A percentile compares a stretch with the other conserved stretches of the same genome.
phyloP scores from a whole-genome alignment of 306 rosid genomes.

The Dryas drummondii region DNA sequence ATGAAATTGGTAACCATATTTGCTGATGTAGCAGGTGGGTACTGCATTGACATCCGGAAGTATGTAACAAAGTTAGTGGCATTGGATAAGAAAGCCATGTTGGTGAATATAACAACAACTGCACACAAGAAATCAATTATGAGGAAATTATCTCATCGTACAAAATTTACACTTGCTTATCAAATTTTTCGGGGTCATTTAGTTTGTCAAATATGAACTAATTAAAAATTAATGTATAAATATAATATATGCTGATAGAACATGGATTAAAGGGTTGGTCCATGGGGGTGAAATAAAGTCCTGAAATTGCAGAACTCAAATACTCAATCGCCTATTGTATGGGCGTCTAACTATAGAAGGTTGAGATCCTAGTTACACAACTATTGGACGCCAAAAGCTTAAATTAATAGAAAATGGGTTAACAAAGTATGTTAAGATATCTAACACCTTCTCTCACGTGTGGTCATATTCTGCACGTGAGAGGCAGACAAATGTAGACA shows the following conservation, averaged over 20 bases:
- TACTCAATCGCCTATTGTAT: too few species aligned
- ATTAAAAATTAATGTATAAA: too few species aligned
- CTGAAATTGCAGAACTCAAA: background rate
- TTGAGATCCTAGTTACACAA: too few species aligned
- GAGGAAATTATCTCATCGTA: background rate
- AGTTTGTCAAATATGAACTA: too few species aligned
- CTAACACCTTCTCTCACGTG: too few species aligned
- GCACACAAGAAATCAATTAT: background rate
- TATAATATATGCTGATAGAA: background rate
- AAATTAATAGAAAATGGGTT: too few species aligned
- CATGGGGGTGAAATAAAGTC: background rate
- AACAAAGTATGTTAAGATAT: too few species aligned
- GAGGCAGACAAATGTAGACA: too few species aligned
- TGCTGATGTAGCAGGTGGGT: conserved; percentile 34
- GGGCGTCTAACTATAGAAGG: too few species aligned
- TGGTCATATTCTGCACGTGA: too few species aligned
- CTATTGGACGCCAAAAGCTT: too few species aligned
- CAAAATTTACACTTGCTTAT: background rate
- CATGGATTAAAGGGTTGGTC: background rate
- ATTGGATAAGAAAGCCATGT: conserved; percentile 31
- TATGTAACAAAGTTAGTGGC: conserved; percentile 29
- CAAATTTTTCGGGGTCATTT: background rate
- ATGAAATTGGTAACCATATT: conserved; percentile 46
- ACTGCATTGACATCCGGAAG: conserved; percentile 37
- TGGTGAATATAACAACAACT: conserved; percentile 33